Evolutionary conservation across 1,284 basidiomycete genomes (phyloP).

Genomic region (Sanghuangporus weigelae): DNA sequence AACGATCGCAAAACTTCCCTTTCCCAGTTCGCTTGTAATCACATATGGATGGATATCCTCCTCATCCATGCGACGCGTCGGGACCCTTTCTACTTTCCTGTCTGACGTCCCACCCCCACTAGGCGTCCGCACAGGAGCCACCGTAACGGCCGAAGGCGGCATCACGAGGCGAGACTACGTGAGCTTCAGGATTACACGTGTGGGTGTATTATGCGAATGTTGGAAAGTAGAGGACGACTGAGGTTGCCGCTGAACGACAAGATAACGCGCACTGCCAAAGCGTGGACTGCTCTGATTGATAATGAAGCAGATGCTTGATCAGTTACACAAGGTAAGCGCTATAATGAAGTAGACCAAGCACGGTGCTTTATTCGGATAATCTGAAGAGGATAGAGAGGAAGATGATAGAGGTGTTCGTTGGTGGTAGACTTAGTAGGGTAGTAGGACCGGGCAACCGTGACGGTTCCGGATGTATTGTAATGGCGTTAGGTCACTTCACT

Average conservation of each 20-base stretch:
- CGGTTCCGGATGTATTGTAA: background rate
- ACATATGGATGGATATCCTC: slow-evolving; percentile 70
- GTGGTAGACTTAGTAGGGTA: background rate
- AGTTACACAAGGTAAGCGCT: background rate
- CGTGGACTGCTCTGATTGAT: background rate
- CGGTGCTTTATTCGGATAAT: background rate
- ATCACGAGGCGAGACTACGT: background rate
- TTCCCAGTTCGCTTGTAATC: slow-evolving; percentile 68
- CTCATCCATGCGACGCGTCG: slow-evolving; percentile 37
- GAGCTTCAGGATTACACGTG: background rate
- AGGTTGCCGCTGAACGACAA: background rate
- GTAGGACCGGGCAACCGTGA: background rate
- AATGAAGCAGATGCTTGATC: background rate
- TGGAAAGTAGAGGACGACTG: background rate
- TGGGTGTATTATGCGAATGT: background rate
- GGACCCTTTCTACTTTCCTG: background rate
- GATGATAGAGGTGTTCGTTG: background rate
- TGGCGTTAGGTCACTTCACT: background rate
- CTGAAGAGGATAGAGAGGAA: background rate
- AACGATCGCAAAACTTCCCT: slow-evolving; percentile 95
- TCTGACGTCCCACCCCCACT: background rate
- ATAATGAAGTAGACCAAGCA: background rate
- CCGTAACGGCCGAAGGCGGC: slow-evolving; percentile 3
- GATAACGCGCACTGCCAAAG: background rate
- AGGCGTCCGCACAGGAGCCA: background rate